These are phyloP conservation scores for Ocimum tenuiflorum DNA, from an alignment of 257 asterid genomes.

Conservation along the genomic window DNA sequence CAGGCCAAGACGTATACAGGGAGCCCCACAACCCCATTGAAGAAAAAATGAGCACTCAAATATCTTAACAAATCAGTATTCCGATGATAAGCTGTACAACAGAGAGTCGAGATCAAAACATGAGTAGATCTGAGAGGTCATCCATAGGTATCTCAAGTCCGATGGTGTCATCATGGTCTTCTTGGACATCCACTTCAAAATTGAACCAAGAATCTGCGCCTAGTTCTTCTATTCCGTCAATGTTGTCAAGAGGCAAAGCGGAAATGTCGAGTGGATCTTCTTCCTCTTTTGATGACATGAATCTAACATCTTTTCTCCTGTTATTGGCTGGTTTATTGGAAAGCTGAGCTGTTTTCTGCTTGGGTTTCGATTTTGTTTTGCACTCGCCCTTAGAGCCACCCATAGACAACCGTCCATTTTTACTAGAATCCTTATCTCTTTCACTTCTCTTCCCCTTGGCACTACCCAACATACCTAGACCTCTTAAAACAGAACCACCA, in stretches of 20 bases:
- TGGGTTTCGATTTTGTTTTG: slow-evolving; percentile 69
- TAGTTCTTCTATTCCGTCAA: slow-evolving; percentile 60
- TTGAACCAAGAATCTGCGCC: slow-evolving; percentile 74
- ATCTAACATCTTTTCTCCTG: slow-evolving; percentile 47
- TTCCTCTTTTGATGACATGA: slow-evolving; percentile 39
- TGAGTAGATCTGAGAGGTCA: slow-evolving; percentile 63
- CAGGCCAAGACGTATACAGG: slow-evolving; percentile 41
- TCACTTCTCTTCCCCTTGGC: slow-evolving; percentile 89
- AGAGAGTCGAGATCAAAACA: slow-evolving; percentile 72
- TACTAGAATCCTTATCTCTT: slow-evolving; percentile 49
- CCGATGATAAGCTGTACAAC: slow-evolving; percentile 70
- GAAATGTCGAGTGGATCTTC: slow-evolving; percentile 31
- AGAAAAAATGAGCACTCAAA: neutral
- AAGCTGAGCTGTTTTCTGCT: slow-evolving; percentile 81
- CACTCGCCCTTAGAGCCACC: slow-evolving; percentile 79
- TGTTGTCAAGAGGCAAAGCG: slow-evolving; percentile 39
- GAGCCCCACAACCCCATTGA: too few relatives aligned
- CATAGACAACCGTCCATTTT: slow-evolving; percentile 52
- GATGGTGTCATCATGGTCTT: slow-evolving; percentile 46
- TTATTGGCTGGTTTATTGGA: slow-evolving; percentile 43
- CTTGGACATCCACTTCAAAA: slow-evolving; percentile 81
- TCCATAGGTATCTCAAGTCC: slow-evolving; percentile 94
- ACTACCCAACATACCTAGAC: too few relatives aligned
- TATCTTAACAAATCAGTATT: slow-evolving; percentile 34
- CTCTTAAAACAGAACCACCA: slow-evolving; percentile 53